Percentiles rank a stretch among this genome's conserved stretches.
Evolutionary conservation across 176 grass and related monocot species (phyloP).

Genomic region (Eleusine coracana): DNA sequence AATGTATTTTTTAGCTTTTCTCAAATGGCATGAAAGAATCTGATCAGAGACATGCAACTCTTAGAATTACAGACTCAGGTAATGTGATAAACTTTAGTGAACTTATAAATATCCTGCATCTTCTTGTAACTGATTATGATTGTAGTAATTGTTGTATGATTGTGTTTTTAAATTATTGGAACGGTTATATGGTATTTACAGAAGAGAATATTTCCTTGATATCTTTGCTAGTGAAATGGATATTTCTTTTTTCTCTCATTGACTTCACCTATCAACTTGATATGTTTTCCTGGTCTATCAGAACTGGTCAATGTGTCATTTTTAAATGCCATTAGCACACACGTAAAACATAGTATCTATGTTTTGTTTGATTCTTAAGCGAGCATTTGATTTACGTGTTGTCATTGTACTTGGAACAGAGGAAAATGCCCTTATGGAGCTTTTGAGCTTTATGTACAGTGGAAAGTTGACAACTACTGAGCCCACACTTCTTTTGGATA

Average conservation of each 20-base stretch:
- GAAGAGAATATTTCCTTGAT: conserved; percentile 1
- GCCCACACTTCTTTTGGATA: conserved; percentile 66
- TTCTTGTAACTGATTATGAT: neutral
- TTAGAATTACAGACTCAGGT: conserved; percentile 92
- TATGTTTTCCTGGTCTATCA: neutral
- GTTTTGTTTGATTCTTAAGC: neutral
- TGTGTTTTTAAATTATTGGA: neutral
- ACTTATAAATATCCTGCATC: neutral
- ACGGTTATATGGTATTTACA: neutral
- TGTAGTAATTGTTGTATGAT: neutral
- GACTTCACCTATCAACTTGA: conserved; percentile 6
- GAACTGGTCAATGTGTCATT: neutral
- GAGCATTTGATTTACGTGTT: neutral
- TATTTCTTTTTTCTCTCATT: neutral
- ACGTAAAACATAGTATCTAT: neutral
- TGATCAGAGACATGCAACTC: conserved; percentile 79
- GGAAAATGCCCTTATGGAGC: conserved; percentile 86
- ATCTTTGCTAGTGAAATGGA: neutral
- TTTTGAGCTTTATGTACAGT: conserved; percentile 85
- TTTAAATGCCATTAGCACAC: neutral
- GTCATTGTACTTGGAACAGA: conserved; percentile 64
- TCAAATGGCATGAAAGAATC: conserved; percentile 99
- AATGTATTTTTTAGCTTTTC: conserved; percentile 71
- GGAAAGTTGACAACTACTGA: conserved; percentile 76
- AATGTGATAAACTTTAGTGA: conserved; percentile 39